A percentile compares a stretch with the other conserved stretches of the same genome.
Conservation (phyloP, 1,139 yeast genomes). For the Arxiozyma bovina region DNA sequence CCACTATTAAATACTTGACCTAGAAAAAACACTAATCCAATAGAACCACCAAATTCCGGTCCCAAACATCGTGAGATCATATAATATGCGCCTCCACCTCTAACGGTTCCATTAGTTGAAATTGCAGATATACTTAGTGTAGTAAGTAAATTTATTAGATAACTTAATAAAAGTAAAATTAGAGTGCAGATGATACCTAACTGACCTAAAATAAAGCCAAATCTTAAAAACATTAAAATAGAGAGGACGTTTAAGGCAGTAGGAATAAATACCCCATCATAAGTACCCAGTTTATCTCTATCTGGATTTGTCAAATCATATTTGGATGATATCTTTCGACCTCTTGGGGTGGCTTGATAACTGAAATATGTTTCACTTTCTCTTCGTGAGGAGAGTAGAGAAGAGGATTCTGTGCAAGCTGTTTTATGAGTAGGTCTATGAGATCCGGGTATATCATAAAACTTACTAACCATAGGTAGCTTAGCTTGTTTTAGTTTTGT, state of each 20-base stretch:
- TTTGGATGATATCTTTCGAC: conserved; percentile 25
- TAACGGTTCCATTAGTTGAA: conserved; percentile 73
- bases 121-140: conserved; percentile 70
- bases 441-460: conserved; percentile 31
- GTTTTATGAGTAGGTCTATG: conserved; percentile 20
- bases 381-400: conserved; percentile 17
- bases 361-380: conserved; percentile 22
- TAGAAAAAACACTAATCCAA: conserved; percentile 65
- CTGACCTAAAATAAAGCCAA: conserved; percentile 73
- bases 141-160: conserved; percentile 56
- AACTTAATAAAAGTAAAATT: conserved; percentile 49
- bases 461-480: conserved; percentile 17
- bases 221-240: conserved; percentile 69
- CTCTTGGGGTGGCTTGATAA: conserved; percentile 24
- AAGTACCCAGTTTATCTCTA: conserved; percentile 52
- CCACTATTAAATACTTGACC: conserved; percentile 73
- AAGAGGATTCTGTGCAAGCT: conserved; percentile 17
- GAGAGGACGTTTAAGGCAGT: conserved; percentile 70
- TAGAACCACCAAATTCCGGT: conserved; percentile 79
- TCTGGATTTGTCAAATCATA: conserved; percentile 30
- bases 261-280: conserved; percentile 72
- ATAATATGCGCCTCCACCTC: conserved; percentile 79
- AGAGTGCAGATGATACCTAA: conserved; percentile 64
- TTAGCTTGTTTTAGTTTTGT: background rate
- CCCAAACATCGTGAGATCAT: conserved; percentile 75